phyloP scores from a whole-genome alignment of 2,329 filamentous ascomycete species.

The Corniculantispora saksenae region DNA sequence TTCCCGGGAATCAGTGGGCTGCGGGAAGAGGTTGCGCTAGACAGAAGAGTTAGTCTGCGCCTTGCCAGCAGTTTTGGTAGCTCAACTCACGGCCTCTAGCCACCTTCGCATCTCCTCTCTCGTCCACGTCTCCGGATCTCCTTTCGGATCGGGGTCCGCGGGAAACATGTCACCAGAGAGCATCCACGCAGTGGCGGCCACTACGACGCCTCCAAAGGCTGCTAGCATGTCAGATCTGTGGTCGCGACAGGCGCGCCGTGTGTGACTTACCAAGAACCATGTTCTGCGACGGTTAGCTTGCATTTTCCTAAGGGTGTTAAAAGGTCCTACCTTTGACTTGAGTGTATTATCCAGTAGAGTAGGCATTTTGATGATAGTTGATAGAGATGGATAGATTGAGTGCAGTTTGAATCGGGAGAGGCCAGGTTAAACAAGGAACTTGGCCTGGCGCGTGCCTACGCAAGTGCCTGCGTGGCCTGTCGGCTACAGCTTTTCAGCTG shows the following conservation, averaged over 20 bases:
- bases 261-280: slow-evolving; percentile 65
- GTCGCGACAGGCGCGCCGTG: neutral
- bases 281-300: slow-evolving; percentile 50
- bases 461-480: slow-evolving; percentile 5
- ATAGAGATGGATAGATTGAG: neutral
- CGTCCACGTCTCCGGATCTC: slow-evolving; percentile 72
- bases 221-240: slow-evolving; percentile 28
- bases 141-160: slow-evolving; percentile 70
- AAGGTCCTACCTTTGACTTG: slow-evolving; percentile 63
- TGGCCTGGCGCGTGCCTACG: neutral
- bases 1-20: slow-evolving; percentile 44
- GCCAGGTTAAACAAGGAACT: neutral
- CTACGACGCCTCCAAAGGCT: slow-evolving; percentile 82
- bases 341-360: slow-evolving; percentile 69
- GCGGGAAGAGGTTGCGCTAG: slow-evolving; percentile 50
- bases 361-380: slow-evolving; percentile 54
- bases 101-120: slow-evolving; percentile 77
- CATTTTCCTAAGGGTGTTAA: neutral
- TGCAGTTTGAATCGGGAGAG: neutral
- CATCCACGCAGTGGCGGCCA: slow-evolving; percentile 79
- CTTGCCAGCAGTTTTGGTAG: too few relatives aligned
- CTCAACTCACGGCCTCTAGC: slow-evolving; percentile 70
- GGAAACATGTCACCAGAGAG: slow-evolving; percentile 88
- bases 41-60: neutral
- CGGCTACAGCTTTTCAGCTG: too few relatives aligned